A percentile compares a stretch with the other conserved stretches of the same genome.
Conservation (phyloP, 345 rosid genomes). For the Acer saccharum region DNA sequence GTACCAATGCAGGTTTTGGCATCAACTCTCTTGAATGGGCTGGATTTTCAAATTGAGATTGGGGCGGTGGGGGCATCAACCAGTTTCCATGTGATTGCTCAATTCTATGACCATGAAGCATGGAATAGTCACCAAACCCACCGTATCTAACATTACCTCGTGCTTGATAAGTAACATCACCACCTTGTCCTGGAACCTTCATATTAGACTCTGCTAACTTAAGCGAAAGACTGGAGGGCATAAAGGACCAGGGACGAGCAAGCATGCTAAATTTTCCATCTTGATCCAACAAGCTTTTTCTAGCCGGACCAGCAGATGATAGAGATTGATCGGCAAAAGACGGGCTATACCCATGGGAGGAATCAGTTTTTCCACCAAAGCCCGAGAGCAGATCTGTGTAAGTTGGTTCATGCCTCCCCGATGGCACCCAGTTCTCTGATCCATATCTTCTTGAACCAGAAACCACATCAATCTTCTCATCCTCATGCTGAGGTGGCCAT, state of each 20-base stretch:
- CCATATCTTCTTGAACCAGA: conserved; percentile 51
- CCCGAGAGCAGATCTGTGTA: conserved; percentile 70
- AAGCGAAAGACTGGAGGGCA: conserved; percentile 51
- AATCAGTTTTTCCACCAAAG: conserved; percentile 46
- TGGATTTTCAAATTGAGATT: conserved; percentile 43
- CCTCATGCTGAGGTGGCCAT: conserved; percentile 57
- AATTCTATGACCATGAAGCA: conserved; percentile 36
- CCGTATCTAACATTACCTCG: conserved; percentile 43
- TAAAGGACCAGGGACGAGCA: conserved; percentile 52
- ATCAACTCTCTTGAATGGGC: conserved; percentile 40
- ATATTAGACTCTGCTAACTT: conserved; percentile 43
- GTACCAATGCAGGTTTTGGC: conserved; percentile 33
- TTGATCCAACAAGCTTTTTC: conserved; percentile 41
- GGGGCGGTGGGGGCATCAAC: conserved; percentile 51
- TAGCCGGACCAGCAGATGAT: conserved; percentile 29
- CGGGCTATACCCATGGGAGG: conserved; percentile 37
- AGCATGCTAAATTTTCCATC: conserved; percentile 48
- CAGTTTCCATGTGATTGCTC: conserved; percentile 55
- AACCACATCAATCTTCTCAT: conserved; percentile 55
- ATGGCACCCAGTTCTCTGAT: conserved; percentile 50
- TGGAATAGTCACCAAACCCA: conserved; percentile 41
- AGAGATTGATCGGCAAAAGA: conserved; percentile 43
- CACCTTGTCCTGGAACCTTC: conserved; percentile 32
- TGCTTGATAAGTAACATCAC: conserved; percentile 40
- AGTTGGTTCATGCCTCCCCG: conserved; percentile 53